Conservation (phyloP, 371 early-diverging fungal species). For the Globomyces sp. region DNA sequence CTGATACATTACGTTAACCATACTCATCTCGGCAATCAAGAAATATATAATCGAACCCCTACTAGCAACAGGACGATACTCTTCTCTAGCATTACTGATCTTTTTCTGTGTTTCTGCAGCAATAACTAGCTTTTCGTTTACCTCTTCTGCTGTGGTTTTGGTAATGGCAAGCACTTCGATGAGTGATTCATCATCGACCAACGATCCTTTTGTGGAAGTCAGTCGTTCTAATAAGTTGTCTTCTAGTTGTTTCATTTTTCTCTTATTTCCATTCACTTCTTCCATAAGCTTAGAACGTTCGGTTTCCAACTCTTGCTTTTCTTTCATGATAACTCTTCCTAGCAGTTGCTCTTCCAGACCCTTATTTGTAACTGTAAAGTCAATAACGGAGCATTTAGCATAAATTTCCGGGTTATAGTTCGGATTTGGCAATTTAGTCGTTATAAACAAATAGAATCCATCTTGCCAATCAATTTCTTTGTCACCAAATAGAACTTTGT, state of each 20-base stretch:
- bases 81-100: conserved; percentile 58
- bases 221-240: conserved; percentile 60
- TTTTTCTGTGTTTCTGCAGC: conserved; percentile 66
- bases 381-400: conserved; percentile 60
- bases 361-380: conserved; percentile 60
- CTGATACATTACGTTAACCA: conserved; percentile 66
- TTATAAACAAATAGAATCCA: conserved; percentile 57
- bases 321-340: conserved; percentile 61
- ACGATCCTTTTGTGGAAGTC: conserved; percentile 59
- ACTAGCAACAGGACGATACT: conserved; percentile 59
- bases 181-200: conserved; percentile 63
- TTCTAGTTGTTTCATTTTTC: conserved; percentile 66
- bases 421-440: conserved; percentile 63
- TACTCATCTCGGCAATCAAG: conserved; percentile 61
- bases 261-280: conserved; percentile 60
- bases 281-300: conserved; percentile 60
- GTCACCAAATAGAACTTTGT: conserved; percentile 60
- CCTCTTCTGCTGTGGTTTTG: conserved; percentile 62
- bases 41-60: conserved; percentile 61
- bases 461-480: conserved; percentile 58
- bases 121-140: conserved; percentile 58
- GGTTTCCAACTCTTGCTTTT: conserved; percentile 64
- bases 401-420: conserved; percentile 62
- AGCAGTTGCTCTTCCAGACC: conserved; percentile 65
- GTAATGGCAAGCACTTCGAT: conserved; percentile 62